These are phyloP conservation scores for Sicyos baderoa DNA, from an alignment of 306 rosid species.

Conservation along the genomic window DNA sequence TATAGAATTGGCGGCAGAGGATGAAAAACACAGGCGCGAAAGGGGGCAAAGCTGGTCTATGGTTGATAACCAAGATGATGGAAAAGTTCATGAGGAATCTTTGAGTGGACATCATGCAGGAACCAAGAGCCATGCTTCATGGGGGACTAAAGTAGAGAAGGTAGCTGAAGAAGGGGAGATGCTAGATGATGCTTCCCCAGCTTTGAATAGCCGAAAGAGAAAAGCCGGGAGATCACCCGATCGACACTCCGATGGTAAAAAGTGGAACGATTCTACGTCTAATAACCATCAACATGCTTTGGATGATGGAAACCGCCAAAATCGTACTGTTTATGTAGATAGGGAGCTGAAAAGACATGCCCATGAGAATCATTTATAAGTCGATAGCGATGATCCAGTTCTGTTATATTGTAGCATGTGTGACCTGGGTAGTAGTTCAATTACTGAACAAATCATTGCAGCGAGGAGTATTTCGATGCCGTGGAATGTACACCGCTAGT, in stretches of 20 bases:
- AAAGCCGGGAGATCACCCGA: conserved; percentile 64
- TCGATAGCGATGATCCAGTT: background rate
- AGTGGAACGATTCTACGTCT: conserved; percentile 40
- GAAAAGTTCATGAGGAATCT: background rate
- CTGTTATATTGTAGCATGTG: conserved; percentile 4
- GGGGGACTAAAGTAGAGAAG: conserved; percentile 39
- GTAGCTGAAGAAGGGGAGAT: conserved; percentile 85
- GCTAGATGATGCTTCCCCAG: conserved; percentile 53
- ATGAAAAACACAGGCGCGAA: conserved; percentile 63
- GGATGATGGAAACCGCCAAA: conserved; percentile 48
- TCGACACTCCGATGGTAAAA: conserved; percentile 47
- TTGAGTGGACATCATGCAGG: conserved; percentile 17
- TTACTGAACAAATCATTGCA: background rate
- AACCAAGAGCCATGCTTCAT: conserved; percentile 28
- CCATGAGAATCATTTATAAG: conserved; percentile 43
- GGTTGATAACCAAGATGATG: conserved; percentile 17
- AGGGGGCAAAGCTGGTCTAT: conserved; percentile 69
- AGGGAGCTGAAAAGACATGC: conserved; percentile 60
- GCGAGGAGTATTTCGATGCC: background rate
- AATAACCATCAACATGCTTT: conserved; percentile 32
- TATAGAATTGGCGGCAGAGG: conserved; percentile 64
- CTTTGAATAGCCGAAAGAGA: conserved; percentile 62
- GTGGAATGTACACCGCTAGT: background rate
- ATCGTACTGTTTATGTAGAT: conserved; percentile 45
- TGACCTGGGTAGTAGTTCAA: conserved; percentile 6